A percentile compares a stretch with the other conserved stretches of the same genome.
Conservation (phyloP, 176 grass and related monocot species). For the Paspalum vaginatum region DNA sequence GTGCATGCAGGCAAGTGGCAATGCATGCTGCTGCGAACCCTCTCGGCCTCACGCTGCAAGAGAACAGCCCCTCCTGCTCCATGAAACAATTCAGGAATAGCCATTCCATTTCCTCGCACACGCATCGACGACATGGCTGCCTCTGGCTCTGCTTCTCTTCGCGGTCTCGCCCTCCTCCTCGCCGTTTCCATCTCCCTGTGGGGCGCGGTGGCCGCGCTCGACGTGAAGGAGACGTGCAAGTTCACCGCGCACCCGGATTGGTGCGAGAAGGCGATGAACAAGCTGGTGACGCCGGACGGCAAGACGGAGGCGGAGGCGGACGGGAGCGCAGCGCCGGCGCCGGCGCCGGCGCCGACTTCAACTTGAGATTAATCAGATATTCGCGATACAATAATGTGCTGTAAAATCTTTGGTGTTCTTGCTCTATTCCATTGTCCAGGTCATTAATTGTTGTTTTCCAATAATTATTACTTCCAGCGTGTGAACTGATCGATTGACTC, state of each 20-base stretch:
- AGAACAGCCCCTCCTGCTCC: neutral
- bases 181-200: slow-evolving; percentile 17
- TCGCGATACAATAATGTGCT: neutral
- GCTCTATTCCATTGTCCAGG: neutral
- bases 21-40: neutral
- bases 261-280: slow-evolving; percentile 30
- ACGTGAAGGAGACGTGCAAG: slow-evolving; percentile 38
- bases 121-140: slow-evolving; percentile 39
- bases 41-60: slow-evolving; percentile 33
- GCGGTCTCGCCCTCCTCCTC: slow-evolving; percentile 36
- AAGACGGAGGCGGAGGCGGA: too few relatives aligned
- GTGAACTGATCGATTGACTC: too few relatives aligned
- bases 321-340: neutral
- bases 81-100: neutral
- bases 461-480: too few relatives aligned
- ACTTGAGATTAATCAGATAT: neutral
- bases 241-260: slow-evolving; percentile 39
- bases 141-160: neutral
- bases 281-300: neutral
- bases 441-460: neutral
- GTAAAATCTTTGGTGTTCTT: neutral
- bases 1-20: slow-evolving; percentile 12
- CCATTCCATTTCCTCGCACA: neutral
- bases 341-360: neutral
- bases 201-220: neutral